Conservation (phyloP, 176 grass and related monocot genomes). For the Olyra latifolia region DNA sequence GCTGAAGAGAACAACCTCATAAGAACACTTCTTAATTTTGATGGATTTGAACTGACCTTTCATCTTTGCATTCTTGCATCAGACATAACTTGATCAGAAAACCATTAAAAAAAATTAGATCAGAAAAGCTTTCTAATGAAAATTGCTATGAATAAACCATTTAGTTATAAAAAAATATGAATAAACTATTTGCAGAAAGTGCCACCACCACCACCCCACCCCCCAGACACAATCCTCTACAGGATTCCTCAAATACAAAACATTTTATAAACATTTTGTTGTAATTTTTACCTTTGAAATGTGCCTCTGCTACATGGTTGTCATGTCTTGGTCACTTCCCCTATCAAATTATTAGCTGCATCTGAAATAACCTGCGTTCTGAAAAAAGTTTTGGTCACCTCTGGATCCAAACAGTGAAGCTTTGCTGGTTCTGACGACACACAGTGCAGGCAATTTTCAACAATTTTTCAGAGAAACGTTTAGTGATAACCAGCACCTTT, state of each 20-base stretch:
- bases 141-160: not conserved
- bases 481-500: not conserved
- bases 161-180: too few relatives aligned
- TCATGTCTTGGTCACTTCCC: not conserved
- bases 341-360: slow-evolving; percentile 6
- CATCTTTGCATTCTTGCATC: slow-evolving; percentile 9
- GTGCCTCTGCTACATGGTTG: not conserved
- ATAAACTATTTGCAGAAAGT: too few relatives aligned
- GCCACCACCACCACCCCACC: too few relatives aligned
- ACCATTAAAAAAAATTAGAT: too few relatives aligned
- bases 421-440: slow-evolving; percentile 12
- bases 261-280: not conserved
- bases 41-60: too few relatives aligned
- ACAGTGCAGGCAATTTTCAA: too few relatives aligned
- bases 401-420: slow-evolving; percentile 9
- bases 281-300: slow-evolving; percentile 9
- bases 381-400: not conserved
- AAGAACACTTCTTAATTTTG: too few relatives aligned
- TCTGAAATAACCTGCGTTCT: not conserved
- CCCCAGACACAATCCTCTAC: too few relatives aligned
- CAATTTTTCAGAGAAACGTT: not conserved
- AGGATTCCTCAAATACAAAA: not conserved
- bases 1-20: too few relatives aligned
- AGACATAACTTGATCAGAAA: not conserved
- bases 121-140: not conserved